Conservation (phyloP, 176 grass and related monocot genomes). For the Sorghum bicolor region DNA sequence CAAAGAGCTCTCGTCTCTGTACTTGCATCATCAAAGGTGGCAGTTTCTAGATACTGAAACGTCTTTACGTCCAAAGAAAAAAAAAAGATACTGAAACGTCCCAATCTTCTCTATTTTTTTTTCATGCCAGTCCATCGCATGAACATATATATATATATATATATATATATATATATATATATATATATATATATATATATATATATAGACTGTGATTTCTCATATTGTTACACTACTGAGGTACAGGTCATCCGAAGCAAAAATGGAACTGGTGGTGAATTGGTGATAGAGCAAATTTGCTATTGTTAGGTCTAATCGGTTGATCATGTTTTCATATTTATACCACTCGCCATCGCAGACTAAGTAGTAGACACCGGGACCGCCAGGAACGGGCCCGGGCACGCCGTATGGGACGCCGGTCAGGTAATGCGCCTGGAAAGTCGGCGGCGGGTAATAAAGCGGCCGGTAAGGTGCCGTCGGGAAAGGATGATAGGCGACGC, state of each 20-base stretch:
- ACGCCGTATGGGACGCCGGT: too few species aligned
- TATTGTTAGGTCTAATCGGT: background rate
- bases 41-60: background rate
- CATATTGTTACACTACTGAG: constrained; percentile 2
- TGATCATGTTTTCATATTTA: background rate
- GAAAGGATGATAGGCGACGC: too few species aligned
- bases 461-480: too few species aligned
- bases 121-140: background rate
- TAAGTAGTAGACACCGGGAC: too few species aligned
- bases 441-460: too few species aligned
- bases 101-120: background rate
- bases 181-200: constrained; percentile 8
- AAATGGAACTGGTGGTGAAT: background rate
- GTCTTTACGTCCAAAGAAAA: too few species aligned
- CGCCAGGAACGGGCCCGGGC: too few species aligned
- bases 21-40: constrained; percentile 16
- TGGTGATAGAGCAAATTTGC: background rate
- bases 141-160: constrained; percentile 10
- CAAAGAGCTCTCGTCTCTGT: background rate
- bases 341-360: too few species aligned
- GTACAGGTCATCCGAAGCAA: background rate
- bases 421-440: too few species aligned
- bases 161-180: constrained; percentile 12
- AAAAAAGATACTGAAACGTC: constrained; percentile 8
- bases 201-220: background rate